Percentiles rank a stretch among this genome's conserved stretches.
Conservation (phyloP, 352 stramenopile genomes). For the Ophiocytium majus region DNA sequence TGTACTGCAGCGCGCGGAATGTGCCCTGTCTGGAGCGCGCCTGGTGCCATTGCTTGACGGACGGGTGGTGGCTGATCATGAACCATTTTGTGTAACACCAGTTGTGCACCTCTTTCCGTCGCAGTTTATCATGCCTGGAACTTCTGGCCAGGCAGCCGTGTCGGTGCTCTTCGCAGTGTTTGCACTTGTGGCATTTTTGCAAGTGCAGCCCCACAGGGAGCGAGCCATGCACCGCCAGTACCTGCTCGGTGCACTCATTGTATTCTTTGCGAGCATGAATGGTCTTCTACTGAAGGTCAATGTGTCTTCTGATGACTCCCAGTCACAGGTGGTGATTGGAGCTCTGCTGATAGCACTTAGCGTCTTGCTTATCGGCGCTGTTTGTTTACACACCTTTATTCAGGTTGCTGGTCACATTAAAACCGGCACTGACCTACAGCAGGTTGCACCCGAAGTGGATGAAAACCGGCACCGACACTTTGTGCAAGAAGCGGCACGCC, state of each 20-base stretch:
- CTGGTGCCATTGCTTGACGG: not conserved
- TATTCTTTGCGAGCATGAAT: not conserved
- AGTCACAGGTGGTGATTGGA: not conserved
- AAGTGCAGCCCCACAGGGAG: not conserved
- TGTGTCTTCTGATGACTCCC: not conserved
- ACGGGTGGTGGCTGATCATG: not conserved
- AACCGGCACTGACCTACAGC: not conserved
- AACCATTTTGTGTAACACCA: too few relatives aligned
- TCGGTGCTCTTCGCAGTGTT: not conserved
- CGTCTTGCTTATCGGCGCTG: not conserved
- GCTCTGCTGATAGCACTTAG: not conserved
- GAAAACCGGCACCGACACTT: not conserved
- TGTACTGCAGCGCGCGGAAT: not conserved
- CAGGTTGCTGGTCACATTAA: not conserved
- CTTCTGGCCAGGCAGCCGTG: not conserved
- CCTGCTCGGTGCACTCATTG: not conserved
- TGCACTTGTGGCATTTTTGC: not conserved
- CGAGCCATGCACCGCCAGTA: not conserved
- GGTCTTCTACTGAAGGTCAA: not conserved
- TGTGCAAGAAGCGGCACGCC: not conserved
- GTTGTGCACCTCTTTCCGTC: not conserved
- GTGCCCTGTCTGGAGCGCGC: not conserved
- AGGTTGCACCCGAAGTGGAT: not conserved
- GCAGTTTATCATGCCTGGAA: not conserved
- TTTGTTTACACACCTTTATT: not conserved